These are phyloP conservation scores for Fraxinus xanthoxyloides DNA, from an alignment of 305 asterid genomes.

Conservation along the genomic window DNA sequence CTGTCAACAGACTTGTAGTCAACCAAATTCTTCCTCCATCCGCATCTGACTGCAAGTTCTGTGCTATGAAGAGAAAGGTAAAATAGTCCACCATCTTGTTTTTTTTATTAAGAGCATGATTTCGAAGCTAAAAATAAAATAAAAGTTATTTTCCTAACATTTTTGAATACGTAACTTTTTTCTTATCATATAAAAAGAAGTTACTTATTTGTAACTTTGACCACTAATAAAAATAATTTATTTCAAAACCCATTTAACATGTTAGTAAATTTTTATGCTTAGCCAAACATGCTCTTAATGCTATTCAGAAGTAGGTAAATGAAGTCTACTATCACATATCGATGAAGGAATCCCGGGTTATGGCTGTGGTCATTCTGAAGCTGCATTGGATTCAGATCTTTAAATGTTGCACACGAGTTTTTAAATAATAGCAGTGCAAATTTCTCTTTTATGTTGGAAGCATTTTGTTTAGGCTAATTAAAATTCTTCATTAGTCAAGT, in stretches of 20 bases:
- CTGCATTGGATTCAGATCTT: not conserved
- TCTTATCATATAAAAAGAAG: not conserved
- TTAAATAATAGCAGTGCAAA: not conserved
- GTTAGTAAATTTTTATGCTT: not conserved
- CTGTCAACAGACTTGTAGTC: constrained; percentile 77
- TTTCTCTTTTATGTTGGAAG: not conserved
- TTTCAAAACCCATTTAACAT: not conserved
- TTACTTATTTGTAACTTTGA: not conserved
- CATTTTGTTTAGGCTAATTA: not conserved
- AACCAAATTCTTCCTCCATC: constrained; percentile 86
- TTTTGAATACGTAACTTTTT: not conserved
- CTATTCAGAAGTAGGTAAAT: not conserved
- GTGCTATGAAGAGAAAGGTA: constrained; percentile 89
- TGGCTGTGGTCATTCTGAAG: not conserved
- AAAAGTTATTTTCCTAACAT: not conserved
- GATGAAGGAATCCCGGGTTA: not conserved
- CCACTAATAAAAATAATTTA: not conserved
- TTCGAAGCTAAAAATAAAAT: not conserved
- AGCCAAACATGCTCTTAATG: not conserved
- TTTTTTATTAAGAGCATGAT: not conserved
- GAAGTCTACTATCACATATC: not conserved
- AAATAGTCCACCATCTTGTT: not conserved
- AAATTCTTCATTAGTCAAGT: not conserved
- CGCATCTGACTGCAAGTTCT: constrained; percentile 88
- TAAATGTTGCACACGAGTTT: not conserved